Conservation (phyloP, 352 stramenopile species). For the Phytophthora foliorum region DNA sequence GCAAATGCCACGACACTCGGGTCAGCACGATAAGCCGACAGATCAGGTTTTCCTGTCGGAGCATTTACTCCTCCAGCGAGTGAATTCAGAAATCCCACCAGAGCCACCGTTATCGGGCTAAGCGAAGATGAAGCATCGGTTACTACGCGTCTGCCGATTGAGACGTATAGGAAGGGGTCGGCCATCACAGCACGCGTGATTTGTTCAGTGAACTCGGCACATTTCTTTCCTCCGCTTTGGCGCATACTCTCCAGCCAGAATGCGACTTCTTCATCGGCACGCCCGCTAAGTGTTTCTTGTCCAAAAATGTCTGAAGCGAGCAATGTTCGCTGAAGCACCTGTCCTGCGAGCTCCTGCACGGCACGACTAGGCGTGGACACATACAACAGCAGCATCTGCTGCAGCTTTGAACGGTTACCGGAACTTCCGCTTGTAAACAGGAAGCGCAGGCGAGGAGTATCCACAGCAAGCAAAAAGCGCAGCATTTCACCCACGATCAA, state of each 20-base stretch:
- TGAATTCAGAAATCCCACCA: conserved; percentile 61
- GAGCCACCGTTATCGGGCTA: conserved; percentile 59
- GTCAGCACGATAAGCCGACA: conserved; percentile 38
- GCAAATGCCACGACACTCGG: conserved; percentile 45
- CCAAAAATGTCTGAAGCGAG: conserved; percentile 69
- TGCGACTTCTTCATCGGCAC: conserved; percentile 59
- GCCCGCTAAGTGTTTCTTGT: conserved; percentile 25
- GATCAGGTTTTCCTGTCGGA: conserved; percentile 3
- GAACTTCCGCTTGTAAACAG: conserved; percentile 44
- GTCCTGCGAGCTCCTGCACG: conserved; percentile 50
- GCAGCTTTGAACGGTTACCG: conserved; percentile 57
- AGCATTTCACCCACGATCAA: conserved; percentile 81
- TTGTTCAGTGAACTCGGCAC: conserved; percentile 57
- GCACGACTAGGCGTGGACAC: conserved; percentile 45
- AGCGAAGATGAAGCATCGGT: conserved; percentile 31
- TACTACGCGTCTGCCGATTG: conserved; percentile 31
- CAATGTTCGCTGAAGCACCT: conserved; percentile 69
- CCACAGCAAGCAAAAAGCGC: conserved; percentile 69
- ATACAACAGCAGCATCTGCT: conserved; percentile 73
- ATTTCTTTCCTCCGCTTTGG: conserved; percentile 38
- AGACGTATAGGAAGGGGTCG: conserved; percentile 62
- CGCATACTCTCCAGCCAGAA: conserved; percentile 77
- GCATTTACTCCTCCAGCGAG: background rate
- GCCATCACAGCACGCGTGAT: conserved; percentile 52
- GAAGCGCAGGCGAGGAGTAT: conserved; percentile 65